Evolutionary conservation across 345 rosid genomes (phyloP).

Genomic region (Syzygium oleosum): DNA sequence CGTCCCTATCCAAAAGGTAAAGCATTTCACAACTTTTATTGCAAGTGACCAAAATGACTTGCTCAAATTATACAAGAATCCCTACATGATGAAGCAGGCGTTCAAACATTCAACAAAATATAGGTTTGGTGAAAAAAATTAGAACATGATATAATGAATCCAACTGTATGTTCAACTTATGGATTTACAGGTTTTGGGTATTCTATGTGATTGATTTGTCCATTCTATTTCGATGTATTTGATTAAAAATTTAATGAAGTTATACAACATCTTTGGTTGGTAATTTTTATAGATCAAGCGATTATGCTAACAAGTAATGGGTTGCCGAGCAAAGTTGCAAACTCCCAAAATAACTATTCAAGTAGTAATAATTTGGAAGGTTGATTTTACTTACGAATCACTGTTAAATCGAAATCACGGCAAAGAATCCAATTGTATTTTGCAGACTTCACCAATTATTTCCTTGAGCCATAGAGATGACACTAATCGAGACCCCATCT

Average conservation of each 20-base stretch:
- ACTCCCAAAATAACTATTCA: background rate
- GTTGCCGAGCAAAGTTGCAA: background rate
- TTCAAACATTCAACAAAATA: no score
- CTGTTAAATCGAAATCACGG: background rate
- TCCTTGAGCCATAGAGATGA: background rate
- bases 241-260: no score
- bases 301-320: background rate
- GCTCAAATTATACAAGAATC: background rate
- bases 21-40: background rate
- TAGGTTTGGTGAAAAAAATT: no score
- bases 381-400: background rate
- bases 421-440: fast-evolving
- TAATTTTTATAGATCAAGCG: no score
- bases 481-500: background rate
- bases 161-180: no score
- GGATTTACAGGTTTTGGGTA: no score
- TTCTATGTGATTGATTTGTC: no score
- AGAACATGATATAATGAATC: no score
- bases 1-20: background rate
- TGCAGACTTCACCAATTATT: background rate
- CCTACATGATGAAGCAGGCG: background rate
- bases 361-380: no score
- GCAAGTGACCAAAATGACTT: background rate
- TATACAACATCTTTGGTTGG: no score
- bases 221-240: no score